These are phyloP conservation scores for Penicillium coffeae DNA, from an alignment of 495 filamentous ascomycete genomes.

Conservation along the genomic window DNA sequence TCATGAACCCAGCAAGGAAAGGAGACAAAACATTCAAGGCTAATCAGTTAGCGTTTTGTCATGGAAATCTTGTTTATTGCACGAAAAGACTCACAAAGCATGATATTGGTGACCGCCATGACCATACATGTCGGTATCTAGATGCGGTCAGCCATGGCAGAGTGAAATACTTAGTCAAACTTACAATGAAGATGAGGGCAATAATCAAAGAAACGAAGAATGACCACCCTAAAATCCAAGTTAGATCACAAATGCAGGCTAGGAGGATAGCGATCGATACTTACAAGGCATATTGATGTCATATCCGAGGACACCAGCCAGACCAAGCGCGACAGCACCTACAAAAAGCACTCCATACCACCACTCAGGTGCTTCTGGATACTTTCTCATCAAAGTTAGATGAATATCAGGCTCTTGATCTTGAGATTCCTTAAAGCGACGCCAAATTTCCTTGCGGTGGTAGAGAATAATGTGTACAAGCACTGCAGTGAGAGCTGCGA, in stretches of 20 bases:
- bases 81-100: constrained; percentile 16
- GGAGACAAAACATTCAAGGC: constrained; percentile 60
- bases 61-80: neutral
- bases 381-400: constrained; percentile 22
- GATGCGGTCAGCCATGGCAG: neutral
- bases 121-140: constrained; percentile 30
- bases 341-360: constrained; percentile 21
- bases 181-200: constrained; percentile 19
- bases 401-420: constrained; percentile 49
- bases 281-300: constrained; percentile 50
- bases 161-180: neutral
- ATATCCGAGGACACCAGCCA: constrained; percentile 51
- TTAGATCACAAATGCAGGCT: too few relatives aligned
- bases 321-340: constrained; percentile 46
- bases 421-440: constrained; percentile 48
- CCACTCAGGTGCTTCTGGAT: constrained; percentile 24
- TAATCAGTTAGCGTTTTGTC: constrained; percentile 10
- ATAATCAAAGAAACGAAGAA: constrained; percentile 49
- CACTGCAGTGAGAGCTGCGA: constrained; percentile 55
- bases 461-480: constrained; percentile 56
- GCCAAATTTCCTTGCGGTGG: constrained; percentile 55
- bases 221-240: constrained; percentile 46
- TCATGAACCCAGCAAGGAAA: constrained; percentile 61
- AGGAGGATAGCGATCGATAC: neutral
- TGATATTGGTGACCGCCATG: constrained; percentile 55